A percentile compares a stretch with the other conserved stretches of the same genome.
Conservation (phyloP, 2,329 filamentous ascomycete genomes). For the Magnaporthiopsis poae region DNA sequence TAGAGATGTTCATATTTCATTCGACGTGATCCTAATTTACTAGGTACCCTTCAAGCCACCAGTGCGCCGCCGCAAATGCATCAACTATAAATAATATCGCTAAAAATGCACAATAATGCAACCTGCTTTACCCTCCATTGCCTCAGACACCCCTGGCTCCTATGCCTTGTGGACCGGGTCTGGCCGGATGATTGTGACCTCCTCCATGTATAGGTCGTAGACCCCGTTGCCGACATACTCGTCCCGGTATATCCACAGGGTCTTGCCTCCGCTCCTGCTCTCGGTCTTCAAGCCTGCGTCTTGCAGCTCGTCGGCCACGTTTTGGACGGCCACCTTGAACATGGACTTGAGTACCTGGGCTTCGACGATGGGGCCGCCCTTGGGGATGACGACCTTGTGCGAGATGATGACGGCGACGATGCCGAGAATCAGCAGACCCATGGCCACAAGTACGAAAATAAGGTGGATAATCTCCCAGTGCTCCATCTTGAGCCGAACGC, state of each 20-base stretch:
- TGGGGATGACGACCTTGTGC: conserved; percentile 9
- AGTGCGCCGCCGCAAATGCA: background rate
- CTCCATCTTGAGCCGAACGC: conserved; percentile 22
- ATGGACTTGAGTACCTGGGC: conserved; percentile 22
- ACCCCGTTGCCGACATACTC: conserved; percentile 2
- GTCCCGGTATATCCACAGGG: conserved; percentile 7
- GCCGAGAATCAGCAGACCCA: conserved; percentile 14
- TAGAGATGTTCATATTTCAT: background rate
- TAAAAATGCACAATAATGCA: background rate
- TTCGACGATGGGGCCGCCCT: conserved; percentile 6
- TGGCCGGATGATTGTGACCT: background rate
- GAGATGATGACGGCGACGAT: conserved; percentile 4
- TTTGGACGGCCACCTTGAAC: conserved; percentile 27
- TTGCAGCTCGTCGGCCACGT: conserved; percentile 34
- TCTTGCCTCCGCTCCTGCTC: background rate
- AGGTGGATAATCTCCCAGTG: conserved; percentile 24
- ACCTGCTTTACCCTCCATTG: background rate
- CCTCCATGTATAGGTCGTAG: conserved; percentile 9
- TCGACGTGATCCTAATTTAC: background rate
- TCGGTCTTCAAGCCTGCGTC: background rate
- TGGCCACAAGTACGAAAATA: conserved; percentile 16
- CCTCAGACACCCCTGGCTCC: background rate
- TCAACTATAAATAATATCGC: background rate
- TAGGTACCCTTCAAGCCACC: background rate
- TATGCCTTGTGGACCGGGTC: background rate